phyloP scores from a whole-genome alignment of 2,329 filamentous ascomycete genomes.

The Cladobotryum protrusum region DNA sequence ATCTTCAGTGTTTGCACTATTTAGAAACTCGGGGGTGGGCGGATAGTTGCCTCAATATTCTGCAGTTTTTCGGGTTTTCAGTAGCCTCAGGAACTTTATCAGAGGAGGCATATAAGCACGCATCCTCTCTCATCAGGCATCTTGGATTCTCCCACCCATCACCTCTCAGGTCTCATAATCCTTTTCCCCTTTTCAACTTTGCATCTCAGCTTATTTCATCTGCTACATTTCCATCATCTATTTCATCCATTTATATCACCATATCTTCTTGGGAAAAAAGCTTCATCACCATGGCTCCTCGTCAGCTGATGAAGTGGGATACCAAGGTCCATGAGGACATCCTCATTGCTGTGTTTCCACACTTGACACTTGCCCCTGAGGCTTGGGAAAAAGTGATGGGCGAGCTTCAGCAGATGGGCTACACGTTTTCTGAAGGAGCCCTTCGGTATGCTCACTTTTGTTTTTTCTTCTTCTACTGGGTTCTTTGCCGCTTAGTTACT shows the following conservation, averaged over 20 bases:
- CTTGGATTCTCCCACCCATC: neutral
- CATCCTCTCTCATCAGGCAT: neutral
- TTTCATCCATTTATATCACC: neutral
- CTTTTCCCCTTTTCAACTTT: neutral
- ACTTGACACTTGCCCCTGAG: slow-evolving; percentile 25
- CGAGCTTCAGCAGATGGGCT: slow-evolving; percentile 32
- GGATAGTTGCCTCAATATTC: too few species aligned
- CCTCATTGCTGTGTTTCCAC: slow-evolving; percentile 34
- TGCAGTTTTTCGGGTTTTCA: too few species aligned
- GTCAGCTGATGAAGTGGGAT: slow-evolving; percentile 35
- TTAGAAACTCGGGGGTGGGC: too few species aligned
- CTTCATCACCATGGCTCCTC: slow-evolving; percentile 20
- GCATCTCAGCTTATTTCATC: neutral
- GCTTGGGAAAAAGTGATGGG: slow-evolving; percentile 33
- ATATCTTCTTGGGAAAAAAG: neutral
- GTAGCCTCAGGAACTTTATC: too few species aligned
- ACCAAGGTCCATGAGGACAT: slow-evolving; percentile 38
- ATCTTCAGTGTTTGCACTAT: too few species aligned
- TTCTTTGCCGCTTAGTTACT: neutral
- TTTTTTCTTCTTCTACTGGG: slow-evolving; percentile 6
- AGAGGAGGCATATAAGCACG: too few species aligned
- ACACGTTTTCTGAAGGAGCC: slow-evolving; percentile 34
- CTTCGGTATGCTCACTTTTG: slow-evolving; percentile 29
- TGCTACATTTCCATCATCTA: neutral
- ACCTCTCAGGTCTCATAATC: neutral